A percentile compares a stretch with the other conserved stretches of the same genome.
phyloP scores from a whole-genome alignment of 345 rosid species.

The Streptanthus diversifolius region DNA sequence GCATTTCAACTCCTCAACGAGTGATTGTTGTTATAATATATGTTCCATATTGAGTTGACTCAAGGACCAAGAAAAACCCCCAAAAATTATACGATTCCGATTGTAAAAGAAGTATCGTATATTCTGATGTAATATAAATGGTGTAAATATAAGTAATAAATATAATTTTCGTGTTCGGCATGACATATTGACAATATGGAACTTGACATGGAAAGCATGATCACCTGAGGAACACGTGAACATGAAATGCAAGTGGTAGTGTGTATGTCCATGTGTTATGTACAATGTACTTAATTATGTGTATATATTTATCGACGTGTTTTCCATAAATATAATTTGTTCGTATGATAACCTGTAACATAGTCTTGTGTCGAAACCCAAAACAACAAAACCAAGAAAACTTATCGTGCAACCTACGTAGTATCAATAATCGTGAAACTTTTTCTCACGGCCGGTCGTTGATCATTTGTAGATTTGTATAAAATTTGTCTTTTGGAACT shows the following conservation, averaged over 20 bases:
- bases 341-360: background rate
- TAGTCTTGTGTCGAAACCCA: background rate
- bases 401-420: background rate
- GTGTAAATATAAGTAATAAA: background rate
- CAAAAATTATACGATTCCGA: slow-evolving; percentile 9
- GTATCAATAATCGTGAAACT: background rate
- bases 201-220: background rate
- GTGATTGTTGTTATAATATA: slow-evolving; percentile 12
- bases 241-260: background rate
- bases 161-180: background rate
- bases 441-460: background rate
- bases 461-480: background rate
- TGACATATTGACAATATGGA: background rate
- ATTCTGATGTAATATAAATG: background rate
- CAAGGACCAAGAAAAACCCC: background rate
- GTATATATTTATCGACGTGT: slow-evolving; percentile 11
- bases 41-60: slow-evolving; percentile 13
- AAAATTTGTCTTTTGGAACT: no score
- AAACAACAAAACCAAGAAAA: background rate
- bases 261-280: slow-evolving; percentile 11
- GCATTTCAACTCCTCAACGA: slow-evolving; percentile 20
- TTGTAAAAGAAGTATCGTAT: background rate
- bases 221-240: slow-evolving; percentile 4
- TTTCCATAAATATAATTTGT: background rate
- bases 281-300: background rate